Percentiles rank a stretch among this genome's conserved stretches.
These are phyloP conservation scores for Beauveria sp. DNA, from an alignment of 2,329 filamentous ascomycete genomes.

Conservation along the genomic window DNA sequence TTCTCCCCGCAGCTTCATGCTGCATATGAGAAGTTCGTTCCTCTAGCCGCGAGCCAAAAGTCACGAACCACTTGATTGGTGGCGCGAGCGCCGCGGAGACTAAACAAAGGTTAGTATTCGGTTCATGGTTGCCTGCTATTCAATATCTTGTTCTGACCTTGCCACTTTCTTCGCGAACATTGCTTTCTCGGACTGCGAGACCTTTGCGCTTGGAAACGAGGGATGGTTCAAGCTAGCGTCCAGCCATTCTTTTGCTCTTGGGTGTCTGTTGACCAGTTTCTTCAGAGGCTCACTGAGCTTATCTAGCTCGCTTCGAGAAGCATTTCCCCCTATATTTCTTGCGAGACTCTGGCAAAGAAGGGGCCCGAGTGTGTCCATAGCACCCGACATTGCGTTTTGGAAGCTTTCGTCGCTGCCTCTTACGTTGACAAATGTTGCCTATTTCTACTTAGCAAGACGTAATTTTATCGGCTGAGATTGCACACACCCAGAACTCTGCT, in stretches of 20 bases:
- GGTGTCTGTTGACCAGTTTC: constrained; percentile 53
- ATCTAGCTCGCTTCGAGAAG: constrained; percentile 64
- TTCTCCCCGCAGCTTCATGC: constrained; percentile 30
- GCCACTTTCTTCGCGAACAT: constrained; percentile 60
- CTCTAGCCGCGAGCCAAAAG: constrained; percentile 64
- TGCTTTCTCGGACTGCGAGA: constrained; percentile 51
- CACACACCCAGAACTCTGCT: constrained; percentile 65
- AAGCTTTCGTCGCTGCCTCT: not conserved
- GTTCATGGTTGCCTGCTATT: not conserved
- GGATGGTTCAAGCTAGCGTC: constrained; percentile 49
- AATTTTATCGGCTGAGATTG: not conserved
- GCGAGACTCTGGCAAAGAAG: constrained; percentile 52
- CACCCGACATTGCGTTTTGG: constrained; percentile 33
- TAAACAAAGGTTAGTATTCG: constrained; percentile 22
- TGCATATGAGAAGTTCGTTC: constrained; percentile 52
- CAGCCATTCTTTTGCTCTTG: constrained; percentile 53
- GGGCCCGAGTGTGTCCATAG: constrained; percentile 54
- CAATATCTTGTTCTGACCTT: constrained; percentile 34
- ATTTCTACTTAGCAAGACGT: not conserved
- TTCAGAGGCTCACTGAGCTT: constrained; percentile 63
- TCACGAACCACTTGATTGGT: constrained; percentile 63
- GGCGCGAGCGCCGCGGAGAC: constrained; percentile 53
- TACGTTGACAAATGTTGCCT: constrained; percentile 13
- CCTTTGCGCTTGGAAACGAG: constrained; percentile 51
- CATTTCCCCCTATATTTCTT: constrained; percentile 60